Percentiles rank a stretch among this genome's conserved stretches.
Conservation (phyloP, 768 basidiomycete genomes). For the Hydnum rufescens region DNA sequence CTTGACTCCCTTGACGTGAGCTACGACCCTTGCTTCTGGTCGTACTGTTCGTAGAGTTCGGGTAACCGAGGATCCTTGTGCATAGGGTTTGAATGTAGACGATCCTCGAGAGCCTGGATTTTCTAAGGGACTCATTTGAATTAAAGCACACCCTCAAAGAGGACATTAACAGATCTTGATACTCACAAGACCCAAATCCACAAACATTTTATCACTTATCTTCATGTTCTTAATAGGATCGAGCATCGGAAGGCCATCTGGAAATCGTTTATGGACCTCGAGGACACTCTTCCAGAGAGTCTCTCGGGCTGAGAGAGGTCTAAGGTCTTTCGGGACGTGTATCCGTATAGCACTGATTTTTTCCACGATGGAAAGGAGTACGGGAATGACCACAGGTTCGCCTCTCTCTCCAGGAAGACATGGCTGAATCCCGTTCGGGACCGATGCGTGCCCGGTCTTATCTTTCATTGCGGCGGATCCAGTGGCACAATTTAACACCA, state of each 20-base stretch:
- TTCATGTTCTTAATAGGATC: constrained; percentile 92
- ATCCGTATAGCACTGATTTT: constrained; percentile 74
- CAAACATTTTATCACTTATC: constrained; percentile 88
- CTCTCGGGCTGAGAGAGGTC: constrained; percentile 52
- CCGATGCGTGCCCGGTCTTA: constrained; percentile 29
- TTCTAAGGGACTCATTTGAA: constrained; percentile 32
- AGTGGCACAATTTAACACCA: constrained; percentile 60
- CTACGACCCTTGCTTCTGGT: constrained; percentile 50
- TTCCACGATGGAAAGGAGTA: constrained; percentile 71
- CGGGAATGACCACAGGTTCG: constrained; percentile 68
- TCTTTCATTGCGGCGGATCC: constrained; percentile 38
- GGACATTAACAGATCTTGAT: background rate
- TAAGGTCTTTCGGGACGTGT: constrained; percentile 76
- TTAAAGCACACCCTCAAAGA: background rate
- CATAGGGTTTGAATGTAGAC: constrained; percentile 59
- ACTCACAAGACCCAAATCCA: constrained; percentile 58
- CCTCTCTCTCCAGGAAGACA: constrained; percentile 56
- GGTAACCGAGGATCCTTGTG: constrained; percentile 63
- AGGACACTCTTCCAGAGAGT: constrained; percentile 77
- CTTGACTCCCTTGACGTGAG: constrained; percentile 56
- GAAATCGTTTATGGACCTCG: constrained; percentile 82
- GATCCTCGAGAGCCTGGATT: constrained; percentile 78
- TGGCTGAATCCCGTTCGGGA: constrained; percentile 55
- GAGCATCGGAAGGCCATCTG: constrained; percentile 65
- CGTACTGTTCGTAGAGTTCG: constrained; percentile 60